phyloP scores from a whole-genome alignment of 805 yeast genomes.

The Candida glaebosa region DNA sequence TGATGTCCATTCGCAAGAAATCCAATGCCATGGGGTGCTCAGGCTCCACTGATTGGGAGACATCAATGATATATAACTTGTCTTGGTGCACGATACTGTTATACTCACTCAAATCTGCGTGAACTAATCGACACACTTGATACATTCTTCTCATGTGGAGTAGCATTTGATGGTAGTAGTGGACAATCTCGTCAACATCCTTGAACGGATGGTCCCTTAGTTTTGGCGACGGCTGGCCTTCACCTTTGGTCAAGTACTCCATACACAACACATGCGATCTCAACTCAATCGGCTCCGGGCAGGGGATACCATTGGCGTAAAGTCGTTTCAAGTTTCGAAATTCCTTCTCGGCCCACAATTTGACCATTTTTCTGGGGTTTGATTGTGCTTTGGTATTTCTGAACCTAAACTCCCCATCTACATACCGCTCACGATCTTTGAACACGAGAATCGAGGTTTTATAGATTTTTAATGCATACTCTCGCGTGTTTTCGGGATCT shows the following conservation, averaged over 20 bases:
- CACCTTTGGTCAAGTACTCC: constrained; percentile 81
- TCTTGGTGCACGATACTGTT: constrained; percentile 82
- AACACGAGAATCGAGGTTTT: constrained; percentile 96
- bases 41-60: constrained; percentile 95
- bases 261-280: constrained; percentile 88
- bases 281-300: constrained; percentile 88
- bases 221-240: constrained; percentile 89
- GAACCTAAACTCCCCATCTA: constrained; percentile 93
- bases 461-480: constrained; percentile 87
- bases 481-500: constrained; percentile 41
- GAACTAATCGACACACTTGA: constrained; percentile 85
- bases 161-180: constrained; percentile 73
- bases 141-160: constrained; percentile 84
- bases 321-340: constrained; percentile 87
- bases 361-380: constrained; percentile 96
- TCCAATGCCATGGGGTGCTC: constrained; percentile 97
- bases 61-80: constrained; percentile 85
- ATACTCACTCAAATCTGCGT: constrained; percentile 96
- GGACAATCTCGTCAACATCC: constrained; percentile 60
- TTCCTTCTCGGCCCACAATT: constrained; percentile 98
- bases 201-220: constrained; percentile 77
- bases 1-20: constrained; percentile 95
- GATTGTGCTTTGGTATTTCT: constrained; percentile 80
- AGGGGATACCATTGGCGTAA: constrained; percentile 75
- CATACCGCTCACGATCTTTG: constrained; percentile 93